Evolutionary conservation across 202 grass and related monocot species (phyloP).

Genomic region (Panicum virgatum): DNA sequence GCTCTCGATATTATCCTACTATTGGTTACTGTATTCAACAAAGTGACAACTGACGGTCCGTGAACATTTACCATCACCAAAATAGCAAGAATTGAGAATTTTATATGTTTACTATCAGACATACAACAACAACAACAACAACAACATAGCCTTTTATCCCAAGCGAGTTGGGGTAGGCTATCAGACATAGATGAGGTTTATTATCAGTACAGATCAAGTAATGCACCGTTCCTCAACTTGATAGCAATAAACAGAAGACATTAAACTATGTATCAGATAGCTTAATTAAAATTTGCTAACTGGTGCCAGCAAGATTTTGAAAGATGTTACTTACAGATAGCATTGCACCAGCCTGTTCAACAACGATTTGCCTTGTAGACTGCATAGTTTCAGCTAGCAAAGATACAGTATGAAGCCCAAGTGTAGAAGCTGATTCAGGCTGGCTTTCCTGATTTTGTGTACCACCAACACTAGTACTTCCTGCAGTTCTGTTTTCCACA

Average conservation of each 20-base stretch:
- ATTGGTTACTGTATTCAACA: neutral
- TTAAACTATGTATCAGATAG: neutral
- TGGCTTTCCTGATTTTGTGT: constrained; percentile 43
- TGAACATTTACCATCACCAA: neutral
- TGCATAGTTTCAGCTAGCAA: constrained; percentile 71
- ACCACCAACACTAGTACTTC: constrained; percentile 34
- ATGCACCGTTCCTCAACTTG: constrained; percentile 9
- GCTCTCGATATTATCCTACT: neutral
- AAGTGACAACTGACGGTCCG: neutral
- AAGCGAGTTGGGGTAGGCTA: too few species aligned
- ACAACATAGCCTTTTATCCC: too few species aligned
- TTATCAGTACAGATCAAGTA: constrained; percentile 23
- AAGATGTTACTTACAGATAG: constrained; percentile 67
- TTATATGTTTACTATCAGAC: neutral
- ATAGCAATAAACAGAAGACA: constrained; percentile 33
- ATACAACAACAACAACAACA: too few species aligned
- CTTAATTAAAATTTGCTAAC: constrained; percentile 36
- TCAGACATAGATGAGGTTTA: constrained; percentile 3
- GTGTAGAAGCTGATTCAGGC: constrained; percentile 37
- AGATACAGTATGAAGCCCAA: constrained; percentile 68
- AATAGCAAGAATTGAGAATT: constrained; percentile 23
- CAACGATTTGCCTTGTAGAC: constrained; percentile 70
- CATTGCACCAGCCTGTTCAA: constrained; percentile 62
- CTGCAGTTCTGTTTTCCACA: constrained; percentile 35
- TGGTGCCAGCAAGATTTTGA: constrained; percentile 16